phyloP scores from a whole-genome alignment of 768 basidiomycete genomes.

The Tricholoma furcatifolium region DNA sequence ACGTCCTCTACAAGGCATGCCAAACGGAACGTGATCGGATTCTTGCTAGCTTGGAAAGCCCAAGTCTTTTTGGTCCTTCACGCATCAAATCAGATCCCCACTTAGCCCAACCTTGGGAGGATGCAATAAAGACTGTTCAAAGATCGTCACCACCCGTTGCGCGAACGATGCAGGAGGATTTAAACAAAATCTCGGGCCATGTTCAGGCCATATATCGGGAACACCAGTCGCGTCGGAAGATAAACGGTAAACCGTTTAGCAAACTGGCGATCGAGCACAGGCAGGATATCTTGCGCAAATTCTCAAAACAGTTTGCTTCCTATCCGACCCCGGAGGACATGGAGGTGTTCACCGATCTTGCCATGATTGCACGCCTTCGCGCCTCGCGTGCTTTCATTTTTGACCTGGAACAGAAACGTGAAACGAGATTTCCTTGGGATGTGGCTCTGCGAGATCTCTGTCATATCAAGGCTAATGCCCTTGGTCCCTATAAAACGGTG shows the following conservation, averaged over 20 bases:
- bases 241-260: conserved; percentile 31
- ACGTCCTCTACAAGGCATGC: conserved; percentile 18
- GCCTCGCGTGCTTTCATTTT: conserved; percentile 52
- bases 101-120: conserved; percentile 35
- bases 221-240: conserved; percentile 15
- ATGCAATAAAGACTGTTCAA: conserved; percentile 24
- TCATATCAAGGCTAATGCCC: conserved; percentile 45
- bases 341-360: conserved; percentile 26
- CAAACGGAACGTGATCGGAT: conserved; percentile 12
- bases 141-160: conserved; percentile 15
- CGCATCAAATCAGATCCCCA: conserved; percentile 19
- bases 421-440: conserved; percentile 46
- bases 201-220: conserved; percentile 31
- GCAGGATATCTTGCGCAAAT: conserved; percentile 44
- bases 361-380: conserved; percentile 33
- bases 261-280: conserved; percentile 38
- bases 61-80: conserved; percentile 16
- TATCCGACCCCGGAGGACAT: conserved; percentile 26
- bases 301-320: conserved; percentile 41
- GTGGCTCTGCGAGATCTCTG: conserved; percentile 50
- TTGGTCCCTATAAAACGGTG: conserved; percentile 39
- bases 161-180: conserved; percentile 28
- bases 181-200: conserved; percentile 36
- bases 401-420: conserved; percentile 23
- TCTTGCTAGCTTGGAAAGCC: conserved; percentile 17